A percentile compares a stretch with the other conserved stretches of the same genome.
Conservation (phyloP, 2,329 filamentous ascomycete species). For the Stachybotrys echinatus region DNA sequence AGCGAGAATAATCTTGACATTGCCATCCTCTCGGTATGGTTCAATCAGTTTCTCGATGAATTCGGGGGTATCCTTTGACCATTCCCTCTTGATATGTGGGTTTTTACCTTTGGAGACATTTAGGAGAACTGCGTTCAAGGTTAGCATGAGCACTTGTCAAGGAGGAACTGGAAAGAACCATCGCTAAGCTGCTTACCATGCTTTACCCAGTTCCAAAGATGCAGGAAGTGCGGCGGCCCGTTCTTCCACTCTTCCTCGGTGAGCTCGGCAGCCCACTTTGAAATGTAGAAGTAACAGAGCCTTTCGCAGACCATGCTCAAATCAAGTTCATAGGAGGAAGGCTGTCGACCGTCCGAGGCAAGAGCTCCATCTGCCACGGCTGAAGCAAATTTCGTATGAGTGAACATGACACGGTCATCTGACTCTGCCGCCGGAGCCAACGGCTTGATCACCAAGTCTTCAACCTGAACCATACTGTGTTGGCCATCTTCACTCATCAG, state of each 20-base stretch:
- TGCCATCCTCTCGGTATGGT: slow-evolving; percentile 10
- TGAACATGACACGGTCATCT: slow-evolving; percentile 13
- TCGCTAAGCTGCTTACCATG: too few species aligned
- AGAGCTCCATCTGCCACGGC: slow-evolving; percentile 6
- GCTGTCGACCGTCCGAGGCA: not conserved
- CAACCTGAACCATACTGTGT: slow-evolving; percentile 10
- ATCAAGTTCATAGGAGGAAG: slow-evolving; percentile 6
- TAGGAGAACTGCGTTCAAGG: not conserved
- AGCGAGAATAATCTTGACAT: slow-evolving; percentile 16
- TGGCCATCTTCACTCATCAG: slow-evolving; percentile 7
- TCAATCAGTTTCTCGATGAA: slow-evolving; percentile 3
- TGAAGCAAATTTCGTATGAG: slow-evolving; percentile 7
- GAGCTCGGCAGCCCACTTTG: slow-evolving; percentile 11
- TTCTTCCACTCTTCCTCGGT: slow-evolving; percentile 13
- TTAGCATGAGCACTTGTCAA: too few species aligned
- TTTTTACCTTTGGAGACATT: slow-evolving; percentile 9
- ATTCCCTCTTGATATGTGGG: slow-evolving; percentile 5
- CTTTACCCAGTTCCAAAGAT: too few species aligned
- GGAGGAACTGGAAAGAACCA: slow-evolving; percentile 6
- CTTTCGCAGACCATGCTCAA: slow-evolving; percentile 12
- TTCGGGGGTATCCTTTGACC: slow-evolving; percentile 5
- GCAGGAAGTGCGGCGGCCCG: slow-evolving; percentile 8
- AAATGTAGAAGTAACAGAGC: slow-evolving; percentile 16
- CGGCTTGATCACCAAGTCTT: slow-evolving; percentile 10
- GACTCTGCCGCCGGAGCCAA: slow-evolving; percentile 10